Percentiles rank a stretch among this genome's conserved stretches.
Conservation (phyloP, 768 basidiomycete species). For the Mycena metata region DNA sequence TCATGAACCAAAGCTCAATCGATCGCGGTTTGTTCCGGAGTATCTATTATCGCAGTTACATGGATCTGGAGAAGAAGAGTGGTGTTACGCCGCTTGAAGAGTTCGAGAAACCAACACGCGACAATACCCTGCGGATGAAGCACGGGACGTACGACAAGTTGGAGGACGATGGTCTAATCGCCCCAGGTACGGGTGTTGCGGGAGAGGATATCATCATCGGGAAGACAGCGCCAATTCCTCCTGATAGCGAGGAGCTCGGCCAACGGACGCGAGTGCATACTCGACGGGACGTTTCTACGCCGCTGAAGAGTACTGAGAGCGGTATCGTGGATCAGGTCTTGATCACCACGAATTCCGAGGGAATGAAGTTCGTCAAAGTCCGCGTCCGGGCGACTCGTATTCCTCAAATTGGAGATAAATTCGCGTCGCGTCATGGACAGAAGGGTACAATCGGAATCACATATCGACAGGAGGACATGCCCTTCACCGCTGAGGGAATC, state of each 20-base stretch:
- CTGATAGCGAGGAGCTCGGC: constrained; percentile 97
- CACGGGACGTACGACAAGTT: constrained; percentile 99
- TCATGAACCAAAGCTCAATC: constrained; percentile 99
- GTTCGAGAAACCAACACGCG: constrained; percentile 96
- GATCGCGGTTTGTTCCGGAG: constrained; percentile 98
- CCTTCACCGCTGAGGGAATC: constrained; percentile 97
- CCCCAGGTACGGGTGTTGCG: constrained; percentile 92
- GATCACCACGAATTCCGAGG: constrained; percentile 95
- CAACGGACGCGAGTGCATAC: constrained; percentile 95
- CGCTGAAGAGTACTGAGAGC: constrained; percentile 97
- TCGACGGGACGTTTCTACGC: constrained; percentile 96
- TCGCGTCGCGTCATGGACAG: constrained; percentile 99
- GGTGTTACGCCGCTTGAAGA: constrained; percentile 94
- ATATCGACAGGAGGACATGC: constrained; percentile 99
- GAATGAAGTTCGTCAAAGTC: constrained; percentile 98
- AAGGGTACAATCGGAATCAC: constrained; percentile 99
- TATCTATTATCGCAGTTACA: constrained; percentile 98
- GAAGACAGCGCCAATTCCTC: constrained; percentile 97
- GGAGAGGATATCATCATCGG: constrained; percentile 99
- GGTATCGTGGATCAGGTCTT: constrained; percentile 98
- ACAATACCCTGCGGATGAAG: constrained; percentile 95
- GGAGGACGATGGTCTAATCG: constrained; percentile 96
- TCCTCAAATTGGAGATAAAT: constrained; percentile 99
- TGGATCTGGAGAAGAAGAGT: constrained; percentile 98
- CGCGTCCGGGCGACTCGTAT: constrained; percentile 96